These are phyloP conservation scores for Malassezia slooffiae DNA, from an alignment of 1,284 basidiomycete species.

Conservation along the genomic window DNA sequence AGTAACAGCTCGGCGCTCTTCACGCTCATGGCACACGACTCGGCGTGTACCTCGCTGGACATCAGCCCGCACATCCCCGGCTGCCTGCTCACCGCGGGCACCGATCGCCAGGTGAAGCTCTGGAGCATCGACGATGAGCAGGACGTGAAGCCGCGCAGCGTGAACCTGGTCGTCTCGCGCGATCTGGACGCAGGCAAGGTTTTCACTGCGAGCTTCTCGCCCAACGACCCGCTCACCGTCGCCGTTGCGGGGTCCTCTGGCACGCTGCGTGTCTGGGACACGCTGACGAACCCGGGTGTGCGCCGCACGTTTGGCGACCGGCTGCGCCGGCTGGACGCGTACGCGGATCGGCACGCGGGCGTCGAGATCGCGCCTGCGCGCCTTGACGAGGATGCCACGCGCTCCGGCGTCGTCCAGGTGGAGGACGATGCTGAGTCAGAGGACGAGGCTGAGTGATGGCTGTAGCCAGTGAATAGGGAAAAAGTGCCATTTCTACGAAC, in stretches of 20 bases:
- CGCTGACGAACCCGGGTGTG: slow-evolving; percentile 45
- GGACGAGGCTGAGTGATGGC: slow-evolving; percentile 5
- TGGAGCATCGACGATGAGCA: slow-evolving; percentile 70
- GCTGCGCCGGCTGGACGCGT: slow-evolving; percentile 18
- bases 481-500: too few relatives aligned
- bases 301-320: slow-evolving; percentile 47
- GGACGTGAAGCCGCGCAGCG: slow-evolving; percentile 38
- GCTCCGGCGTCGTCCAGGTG: slow-evolving; percentile 6
- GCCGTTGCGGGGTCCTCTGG: slow-evolving; percentile 89
- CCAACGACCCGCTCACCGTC: slow-evolving; percentile 83
- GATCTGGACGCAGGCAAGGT: slow-evolving; percentile 96
- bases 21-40: slow-evolving; percentile 86
- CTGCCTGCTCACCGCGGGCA: slow-evolving; percentile 81
- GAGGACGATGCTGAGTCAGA: slow-evolving; percentile 14
- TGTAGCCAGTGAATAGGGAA: too few relatives aligned
- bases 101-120: slow-evolving; percentile 70
- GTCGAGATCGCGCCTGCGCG: not conserved
- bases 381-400: slow-evolving; percentile 3
- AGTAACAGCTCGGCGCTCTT: slow-evolving; percentile 53
- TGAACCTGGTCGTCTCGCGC: slow-evolving; percentile 74
- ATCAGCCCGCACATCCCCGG: slow-evolving; percentile 82
- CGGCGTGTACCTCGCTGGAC: slow-evolving; percentile 81
- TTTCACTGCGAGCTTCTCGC: slow-evolving; percentile 78
- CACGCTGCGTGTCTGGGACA: slow-evolving; percentile 85
- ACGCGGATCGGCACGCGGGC: slow-evolving; percentile 1